These are phyloP conservation scores for Cercospora janseana DNA, from an alignment of 2,329 filamentous ascomycete genomes.

Conservation along the genomic window DNA sequence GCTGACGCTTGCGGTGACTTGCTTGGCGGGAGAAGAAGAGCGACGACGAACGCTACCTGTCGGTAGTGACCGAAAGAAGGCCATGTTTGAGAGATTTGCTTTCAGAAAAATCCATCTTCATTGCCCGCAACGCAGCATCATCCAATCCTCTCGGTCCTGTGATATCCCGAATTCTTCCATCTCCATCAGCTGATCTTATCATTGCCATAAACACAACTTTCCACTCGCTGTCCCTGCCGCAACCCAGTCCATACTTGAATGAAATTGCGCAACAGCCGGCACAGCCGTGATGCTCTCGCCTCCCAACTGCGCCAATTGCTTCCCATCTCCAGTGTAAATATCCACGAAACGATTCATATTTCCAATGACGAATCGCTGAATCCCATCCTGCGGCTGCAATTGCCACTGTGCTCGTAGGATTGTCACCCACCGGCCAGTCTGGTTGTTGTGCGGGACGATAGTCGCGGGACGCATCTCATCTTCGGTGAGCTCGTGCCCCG, in stretches of 20 bases:
- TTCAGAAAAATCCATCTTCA: too few relatives aligned
- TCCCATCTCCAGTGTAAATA: slow-evolving; percentile 76
- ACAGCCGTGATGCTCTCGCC: slow-evolving; percentile 92
- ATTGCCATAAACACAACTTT: slow-evolving; percentile 79
- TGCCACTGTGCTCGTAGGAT: slow-evolving; percentile 91
- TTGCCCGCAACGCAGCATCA: too few relatives aligned
- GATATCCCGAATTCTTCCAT: not conserved
- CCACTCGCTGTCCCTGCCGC: slow-evolving; percentile 88
- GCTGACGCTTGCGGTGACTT: too few relatives aligned
- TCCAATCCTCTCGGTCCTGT: too few relatives aligned
- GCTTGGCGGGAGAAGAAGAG: too few relatives aligned
- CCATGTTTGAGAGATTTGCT: too few relatives aligned
- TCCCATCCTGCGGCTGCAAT: slow-evolving; percentile 68
- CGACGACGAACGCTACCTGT: too few relatives aligned
- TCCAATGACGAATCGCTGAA: slow-evolving; percentile 86
- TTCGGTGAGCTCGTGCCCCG: slow-evolving; percentile 50
- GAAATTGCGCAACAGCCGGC: slow-evolving; percentile 87
- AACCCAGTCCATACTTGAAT: slow-evolving; percentile 85
- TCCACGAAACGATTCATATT: slow-evolving; percentile 94
- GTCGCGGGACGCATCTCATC: slow-evolving; percentile 67
- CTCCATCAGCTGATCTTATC: not conserved
- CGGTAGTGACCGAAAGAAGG: too few relatives aligned
- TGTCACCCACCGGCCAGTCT: slow-evolving; percentile 91
- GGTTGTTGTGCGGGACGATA: slow-evolving; percentile 82
- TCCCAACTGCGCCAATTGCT: slow-evolving; percentile 82